A percentile compares a stretch with the other conserved stretches of the same genome.
These are phyloP conservation scores for Colletotrichum destructivum DNA, from an alignment of 2,329 filamentous ascomycete species.

Conservation along the genomic window DNA sequence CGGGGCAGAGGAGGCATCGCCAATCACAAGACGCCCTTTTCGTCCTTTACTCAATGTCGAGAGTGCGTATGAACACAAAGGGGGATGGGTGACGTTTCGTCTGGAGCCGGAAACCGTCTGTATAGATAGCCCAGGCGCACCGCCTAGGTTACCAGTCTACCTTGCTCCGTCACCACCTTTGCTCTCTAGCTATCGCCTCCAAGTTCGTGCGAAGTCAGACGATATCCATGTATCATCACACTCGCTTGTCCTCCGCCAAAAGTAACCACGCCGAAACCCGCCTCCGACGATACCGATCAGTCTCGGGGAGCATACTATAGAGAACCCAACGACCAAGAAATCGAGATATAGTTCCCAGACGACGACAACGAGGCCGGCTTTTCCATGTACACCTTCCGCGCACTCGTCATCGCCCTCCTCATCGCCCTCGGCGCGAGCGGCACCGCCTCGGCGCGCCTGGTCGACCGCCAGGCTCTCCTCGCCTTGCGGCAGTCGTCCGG, in stretches of 20 bases:
- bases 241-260: slow-evolving; percentile 1
- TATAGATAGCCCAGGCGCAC: slow-evolving; percentile 4
- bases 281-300: background rate
- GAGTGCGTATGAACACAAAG: background rate
- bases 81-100: slow-evolving; percentile 37
- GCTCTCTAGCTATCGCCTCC: background rate
- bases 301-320: background rate
- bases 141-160: background rate
- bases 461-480: slow-evolving; percentile 11
- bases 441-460: slow-evolving; percentile 14
- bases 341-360: background rate
- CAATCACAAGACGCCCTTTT: background rate
- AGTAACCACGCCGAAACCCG: background rate
- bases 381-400: slow-evolving; percentile 3
- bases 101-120: slow-evolving; percentile 14
- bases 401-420: slow-evolving; percentile 4
- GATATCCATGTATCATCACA: background rate
- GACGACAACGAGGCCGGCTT: background rate
- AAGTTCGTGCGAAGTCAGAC: background rate
- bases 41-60: background rate
- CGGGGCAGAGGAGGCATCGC: background rate
- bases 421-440: slow-evolving; percentile 5
- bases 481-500: slow-evolving; percentile 17
- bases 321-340: background rate
- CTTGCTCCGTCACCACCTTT: background rate